A percentile compares a stretch with the other conserved stretches of the same genome.
Evolutionary conservation across 176 grass and related monocot species (phyloP).

Genomic region (Tillandsia leiboldiana): DNA sequence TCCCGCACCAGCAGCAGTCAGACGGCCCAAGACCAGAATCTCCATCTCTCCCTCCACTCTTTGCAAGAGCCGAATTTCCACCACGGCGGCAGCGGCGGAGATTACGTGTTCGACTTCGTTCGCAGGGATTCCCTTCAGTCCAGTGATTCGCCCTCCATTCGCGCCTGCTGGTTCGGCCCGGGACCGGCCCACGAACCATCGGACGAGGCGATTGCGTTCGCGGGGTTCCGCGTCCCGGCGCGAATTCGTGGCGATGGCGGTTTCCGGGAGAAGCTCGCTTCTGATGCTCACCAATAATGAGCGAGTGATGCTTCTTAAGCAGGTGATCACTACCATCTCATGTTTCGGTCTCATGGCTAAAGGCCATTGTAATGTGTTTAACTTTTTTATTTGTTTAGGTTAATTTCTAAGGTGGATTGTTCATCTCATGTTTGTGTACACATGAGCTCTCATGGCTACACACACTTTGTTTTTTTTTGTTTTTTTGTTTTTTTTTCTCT

Average conservation of each 20-base stretch:
- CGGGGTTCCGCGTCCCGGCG: background rate
- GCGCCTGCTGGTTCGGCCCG: background rate
- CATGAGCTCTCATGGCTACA: too few species aligned
- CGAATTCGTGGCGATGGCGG: background rate
- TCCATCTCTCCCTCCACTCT: background rate
- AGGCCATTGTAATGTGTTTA: too few species aligned
- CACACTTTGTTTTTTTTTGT: too few species aligned
- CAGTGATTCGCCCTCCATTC: background rate
- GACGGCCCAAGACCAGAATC: background rate
- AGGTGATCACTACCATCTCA: too few species aligned
- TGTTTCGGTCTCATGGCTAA: too few species aligned
- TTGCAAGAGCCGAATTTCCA: background rate
- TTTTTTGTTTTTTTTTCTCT: too few species aligned
- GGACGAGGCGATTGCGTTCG: background rate
- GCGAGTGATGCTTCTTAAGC: too few species aligned
- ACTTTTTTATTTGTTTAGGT: too few species aligned
- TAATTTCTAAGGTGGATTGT: too few species aligned
- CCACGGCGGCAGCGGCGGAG: background rate
- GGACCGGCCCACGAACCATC: background rate
- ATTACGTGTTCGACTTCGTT: constrained; percentile 1
- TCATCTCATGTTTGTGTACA: too few species aligned
- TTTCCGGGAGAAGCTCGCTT: background rate
- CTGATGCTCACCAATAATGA: background rate
- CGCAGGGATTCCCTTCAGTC: constrained; percentile 1
- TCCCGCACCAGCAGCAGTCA: background rate